These are phyloP conservation scores for Leucogyrophana mollusca DNA, from an alignment of 768 basidiomycete genomes.

Conservation along the genomic window DNA sequence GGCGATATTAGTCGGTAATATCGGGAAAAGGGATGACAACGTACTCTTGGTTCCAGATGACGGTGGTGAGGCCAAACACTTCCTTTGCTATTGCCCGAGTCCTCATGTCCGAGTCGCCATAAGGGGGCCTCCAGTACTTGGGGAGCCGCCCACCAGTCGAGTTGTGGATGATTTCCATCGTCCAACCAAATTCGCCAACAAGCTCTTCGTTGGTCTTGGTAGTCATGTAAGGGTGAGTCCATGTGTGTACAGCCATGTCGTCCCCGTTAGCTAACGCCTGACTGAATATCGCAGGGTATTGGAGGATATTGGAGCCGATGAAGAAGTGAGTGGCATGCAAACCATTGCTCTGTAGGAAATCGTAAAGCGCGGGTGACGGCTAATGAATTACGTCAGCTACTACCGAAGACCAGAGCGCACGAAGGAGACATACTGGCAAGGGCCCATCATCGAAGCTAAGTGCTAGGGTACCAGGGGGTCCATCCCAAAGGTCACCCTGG, in stretches of 20 bases:
- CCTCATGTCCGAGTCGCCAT: constrained; percentile 80
- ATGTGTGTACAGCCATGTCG: constrained; percentile 48
- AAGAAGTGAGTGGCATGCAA: constrained; percentile 83
- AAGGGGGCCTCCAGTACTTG: constrained; percentile 86
- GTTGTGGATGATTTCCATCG: constrained; percentile 75
- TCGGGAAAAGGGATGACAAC: constrained; percentile 13
- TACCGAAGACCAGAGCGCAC: neutral
- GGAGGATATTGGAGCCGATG: constrained; percentile 78
- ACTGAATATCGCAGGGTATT: constrained; percentile 54
- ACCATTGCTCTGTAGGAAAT: constrained; percentile 67
- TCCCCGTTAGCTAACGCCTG: constrained; percentile 42
- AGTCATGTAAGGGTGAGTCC: constrained; percentile 82
- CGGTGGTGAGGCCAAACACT: constrained; percentile 82
- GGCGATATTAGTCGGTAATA: neutral
- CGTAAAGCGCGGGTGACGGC: constrained; percentile 49
- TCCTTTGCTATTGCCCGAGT: constrained; percentile 83
- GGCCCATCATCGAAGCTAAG: constrained; percentile 85
- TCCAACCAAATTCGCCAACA: constrained; percentile 76
- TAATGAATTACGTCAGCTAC: constrained; percentile 11
- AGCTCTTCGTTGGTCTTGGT: constrained; percentile 66
- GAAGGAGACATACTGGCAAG: constrained; percentile 34
- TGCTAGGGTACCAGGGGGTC: constrained; percentile 65
- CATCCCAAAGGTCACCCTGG: constrained; percentile 70
- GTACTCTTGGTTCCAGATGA: constrained; percentile 91
- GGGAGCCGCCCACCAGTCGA: constrained; percentile 77